Conservation (phyloP, 805 yeast species). For the Debaryomyces prosopidis region DNA sequence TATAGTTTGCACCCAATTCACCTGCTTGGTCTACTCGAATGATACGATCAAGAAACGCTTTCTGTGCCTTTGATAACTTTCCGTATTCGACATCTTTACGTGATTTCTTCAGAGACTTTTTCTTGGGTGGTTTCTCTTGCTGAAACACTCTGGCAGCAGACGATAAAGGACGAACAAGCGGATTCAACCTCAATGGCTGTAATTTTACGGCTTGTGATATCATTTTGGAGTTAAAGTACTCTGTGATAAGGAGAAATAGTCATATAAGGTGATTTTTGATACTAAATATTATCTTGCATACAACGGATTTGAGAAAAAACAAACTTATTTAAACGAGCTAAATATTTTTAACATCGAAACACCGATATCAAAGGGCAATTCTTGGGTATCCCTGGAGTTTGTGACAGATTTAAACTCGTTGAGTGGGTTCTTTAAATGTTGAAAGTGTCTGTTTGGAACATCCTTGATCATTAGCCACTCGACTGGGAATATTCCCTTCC, state of each 20-base stretch:
- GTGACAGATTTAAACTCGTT: slow-evolving; percentile 55
- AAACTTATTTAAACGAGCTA: slow-evolving; percentile 16
- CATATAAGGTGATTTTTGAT: neutral
- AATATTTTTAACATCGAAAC: slow-evolving; percentile 48
- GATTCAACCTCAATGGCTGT: neutral
- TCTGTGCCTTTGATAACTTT: slow-evolving; percentile 52
- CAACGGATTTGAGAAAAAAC: neutral
- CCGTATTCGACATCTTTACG: slow-evolving; percentile 35
- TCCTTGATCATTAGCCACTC: slow-evolving; percentile 55
- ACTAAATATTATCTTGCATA: neutral
- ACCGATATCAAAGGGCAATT: slow-evolving; percentile 51
- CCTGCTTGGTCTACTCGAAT: slow-evolving; percentile 98
- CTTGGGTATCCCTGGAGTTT: slow-evolving; percentile 63
- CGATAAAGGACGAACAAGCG: slow-evolving; percentile 1
- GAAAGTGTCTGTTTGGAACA: slow-evolving; percentile 48
- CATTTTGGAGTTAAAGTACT: neutral
- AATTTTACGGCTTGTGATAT: neutral
- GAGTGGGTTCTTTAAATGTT: slow-evolving; percentile 43
- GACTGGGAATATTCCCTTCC: slow-evolving; percentile 55
- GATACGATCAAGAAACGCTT: slow-evolving; percentile 68
- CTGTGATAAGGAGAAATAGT: neutral
- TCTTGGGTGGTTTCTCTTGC: slow-evolving; percentile 13
- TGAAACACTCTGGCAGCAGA: slow-evolving; percentile 3
- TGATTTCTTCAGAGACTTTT: slow-evolving; percentile 3
- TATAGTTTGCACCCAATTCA: slow-evolving; percentile 92